Base-by-base conservation (phyloP, 768 basidiomycete genomes). In the Lyophyllum semitale region DNA sequence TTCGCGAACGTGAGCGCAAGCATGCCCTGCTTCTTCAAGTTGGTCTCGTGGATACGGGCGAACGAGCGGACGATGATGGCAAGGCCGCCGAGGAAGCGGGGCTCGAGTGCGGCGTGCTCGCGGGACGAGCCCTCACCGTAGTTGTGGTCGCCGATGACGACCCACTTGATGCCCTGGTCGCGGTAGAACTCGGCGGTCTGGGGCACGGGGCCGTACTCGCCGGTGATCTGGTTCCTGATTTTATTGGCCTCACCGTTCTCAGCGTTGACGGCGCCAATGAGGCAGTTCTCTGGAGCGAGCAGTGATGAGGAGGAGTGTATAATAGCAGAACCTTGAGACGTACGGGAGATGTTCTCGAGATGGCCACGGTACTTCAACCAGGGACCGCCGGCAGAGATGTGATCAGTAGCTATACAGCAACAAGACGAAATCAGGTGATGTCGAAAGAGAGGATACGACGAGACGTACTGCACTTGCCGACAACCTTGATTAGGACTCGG, bases 291-390 rank as follows among this genome's bases (percentile, higher is more conserved):
- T 92, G 65, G 17, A 22, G 2, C 22, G 17, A 37, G 23, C n/a
- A 15, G 15, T 18, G 23, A 20, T 41, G 18, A 2, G 1, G 38
- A 8, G 23, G 54, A 18, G 61, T 51, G 46, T 58, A 12, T 29
- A 59, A 53, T n/a, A 48, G 29, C 57, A 32, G 40, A 8, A 20
- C 17, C 11, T 25, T 23, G 27, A 35, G 5, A 81, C 86, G 59
- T 59, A 91, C 91, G 92, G 29, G 95, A 97, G 71, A 97, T 98
- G 82, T 98, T 98, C 73, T 97, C 84, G 67, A 98, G 87, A 75
- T 98, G 96, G 59, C 96, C 96, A 80, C 96, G 93, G 82, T 95
- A 98, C 78, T 98, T 98, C 79, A 98, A 85, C 96, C 96, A 98
- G 42, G 96, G 96, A 56, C 96, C 96, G 80, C 95, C 96, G 69